Evolutionary conservation across 371 early-diverging fungal genomes (phyloP).

Genomic region (Apophysomyces ossiformis): DNA sequence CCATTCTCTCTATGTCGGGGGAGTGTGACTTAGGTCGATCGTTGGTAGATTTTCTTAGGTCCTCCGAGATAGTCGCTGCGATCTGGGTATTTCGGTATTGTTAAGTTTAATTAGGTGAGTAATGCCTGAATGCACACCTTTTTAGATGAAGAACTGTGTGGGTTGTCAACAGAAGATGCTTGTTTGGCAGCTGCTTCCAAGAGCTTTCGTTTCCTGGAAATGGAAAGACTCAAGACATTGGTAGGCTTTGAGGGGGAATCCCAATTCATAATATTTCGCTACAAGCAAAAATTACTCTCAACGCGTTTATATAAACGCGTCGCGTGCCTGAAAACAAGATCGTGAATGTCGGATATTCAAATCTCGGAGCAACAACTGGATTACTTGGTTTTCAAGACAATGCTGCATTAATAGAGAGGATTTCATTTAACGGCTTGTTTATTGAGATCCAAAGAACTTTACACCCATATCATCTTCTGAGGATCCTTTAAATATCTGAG

Average conservation of each 20-base stretch:
- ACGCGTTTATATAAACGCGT: conserved; percentile 4
- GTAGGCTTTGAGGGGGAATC: neutral
- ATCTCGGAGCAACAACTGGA: neutral
- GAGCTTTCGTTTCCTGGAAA: conserved; percentile 2
- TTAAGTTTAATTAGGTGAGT: neutral
- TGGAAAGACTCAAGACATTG: conserved; percentile 7
- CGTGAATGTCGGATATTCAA: neutral
- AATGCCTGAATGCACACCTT: neutral
- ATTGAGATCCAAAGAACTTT: conserved; percentile 71
- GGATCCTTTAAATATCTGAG: conserved; percentile 80
- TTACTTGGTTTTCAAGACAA: neutral
- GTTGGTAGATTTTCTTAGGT: neutral
- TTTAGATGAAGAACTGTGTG: neutral
- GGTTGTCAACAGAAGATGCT: neutral
- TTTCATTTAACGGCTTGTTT: neutral
- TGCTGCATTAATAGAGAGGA: neutral
- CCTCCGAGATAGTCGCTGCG: neutral
- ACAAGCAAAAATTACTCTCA: neutral
- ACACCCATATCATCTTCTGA: conserved; percentile 83
- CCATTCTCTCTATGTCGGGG: conserved; percentile 1
- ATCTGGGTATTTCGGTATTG: neutral
- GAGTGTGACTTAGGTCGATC: neutral
- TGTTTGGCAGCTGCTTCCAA: neutral
- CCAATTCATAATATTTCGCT: conserved; percentile 1
- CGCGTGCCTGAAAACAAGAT: neutral